phyloP scores from a whole-genome alignment of 192 early-diverging fungal genomes.

The Diversispora epigaea region DNA sequence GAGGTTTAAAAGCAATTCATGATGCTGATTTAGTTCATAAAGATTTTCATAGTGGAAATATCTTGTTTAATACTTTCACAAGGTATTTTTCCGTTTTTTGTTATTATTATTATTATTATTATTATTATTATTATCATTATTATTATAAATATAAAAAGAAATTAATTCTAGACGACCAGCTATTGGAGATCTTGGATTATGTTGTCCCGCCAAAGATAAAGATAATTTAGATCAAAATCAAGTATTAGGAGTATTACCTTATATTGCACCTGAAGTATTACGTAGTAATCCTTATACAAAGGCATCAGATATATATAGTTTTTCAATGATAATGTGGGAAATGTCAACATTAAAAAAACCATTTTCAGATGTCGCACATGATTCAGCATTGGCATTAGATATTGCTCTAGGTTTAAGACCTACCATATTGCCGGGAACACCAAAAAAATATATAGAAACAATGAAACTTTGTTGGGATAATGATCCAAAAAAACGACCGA shows the following conservation, averaged over 20 bases:
- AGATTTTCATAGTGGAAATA: constrained; percentile 32
- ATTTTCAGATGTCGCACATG: constrained; percentile 3
- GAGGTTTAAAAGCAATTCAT: constrained; percentile 43
- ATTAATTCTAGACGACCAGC: neutral
- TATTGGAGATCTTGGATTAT: constrained; percentile 43
- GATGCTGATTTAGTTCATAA: constrained; percentile 40
- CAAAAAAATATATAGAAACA: neutral
- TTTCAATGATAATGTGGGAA: constrained; percentile 46
- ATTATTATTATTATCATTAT: no score
- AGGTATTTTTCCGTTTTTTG: neutral
- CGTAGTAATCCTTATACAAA: constrained; percentile 36
- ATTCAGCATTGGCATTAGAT: neutral
- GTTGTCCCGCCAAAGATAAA: constrained; percentile 34
- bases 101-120: no score
- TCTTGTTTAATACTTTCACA: neutral
- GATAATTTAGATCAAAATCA: constrained; percentile 29
- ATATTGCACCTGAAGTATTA: constrained; percentile 43
- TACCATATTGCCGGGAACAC: neutral
- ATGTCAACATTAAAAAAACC: constrained; percentile 39
- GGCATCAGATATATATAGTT: constrained; percentile 45
- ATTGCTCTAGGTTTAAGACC: constrained; percentile 14
- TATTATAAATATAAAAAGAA: no score
- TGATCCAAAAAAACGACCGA: constrained; percentile 18
- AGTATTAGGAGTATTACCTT: constrained; percentile 42
- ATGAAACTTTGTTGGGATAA: constrained; percentile 22